phyloP scores from a whole-genome alignment of 1,139 yeast species.

The Kodamaea anthophila region DNA sequence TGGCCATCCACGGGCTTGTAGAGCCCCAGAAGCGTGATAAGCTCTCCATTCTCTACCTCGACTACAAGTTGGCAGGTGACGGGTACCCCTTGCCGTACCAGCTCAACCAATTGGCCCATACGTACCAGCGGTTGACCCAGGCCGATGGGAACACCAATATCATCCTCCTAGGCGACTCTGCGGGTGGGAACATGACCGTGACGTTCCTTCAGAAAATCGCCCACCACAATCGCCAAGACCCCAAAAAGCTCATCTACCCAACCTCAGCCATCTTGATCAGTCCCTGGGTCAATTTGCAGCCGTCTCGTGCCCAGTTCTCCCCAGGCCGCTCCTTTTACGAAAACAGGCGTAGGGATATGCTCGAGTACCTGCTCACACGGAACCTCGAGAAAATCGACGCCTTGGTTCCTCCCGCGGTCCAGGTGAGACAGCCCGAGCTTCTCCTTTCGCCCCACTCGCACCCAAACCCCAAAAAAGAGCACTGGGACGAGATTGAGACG shows the following conservation, averaged over 20 bases:
- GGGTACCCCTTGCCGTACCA: slow-evolving; percentile 33
- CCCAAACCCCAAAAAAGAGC: slow-evolving; percentile 12
- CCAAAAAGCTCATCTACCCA: slow-evolving; percentile 21
- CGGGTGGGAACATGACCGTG: slow-evolving; percentile 36
- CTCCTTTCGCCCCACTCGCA: slow-evolving; percentile 17
- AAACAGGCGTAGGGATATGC: slow-evolving; percentile 27
- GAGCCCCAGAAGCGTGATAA: slow-evolving; percentile 20
- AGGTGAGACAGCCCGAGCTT: slow-evolving; percentile 12
- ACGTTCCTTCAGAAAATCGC: slow-evolving; percentile 25
- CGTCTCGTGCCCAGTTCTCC: slow-evolving; percentile 11
- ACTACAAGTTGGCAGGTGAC: slow-evolving; percentile 31
- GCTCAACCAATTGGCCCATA: slow-evolving; percentile 25
- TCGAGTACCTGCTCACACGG: slow-evolving; percentile 13
- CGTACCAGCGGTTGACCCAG: slow-evolving; percentile 23
- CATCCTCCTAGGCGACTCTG: slow-evolving; percentile 35
- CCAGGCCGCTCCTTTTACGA: slow-evolving; percentile 34
- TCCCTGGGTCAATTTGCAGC: slow-evolving; percentile 34
- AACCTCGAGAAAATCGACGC: slow-evolving; percentile 7
- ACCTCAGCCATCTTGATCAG: slow-evolving; percentile 27
- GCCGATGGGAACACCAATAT: slow-evolving; percentile 26
- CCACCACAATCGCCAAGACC: slow-evolving; percentile 3
- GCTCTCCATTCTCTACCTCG: slow-evolving; percentile 30
- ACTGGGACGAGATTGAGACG: slow-evolving; percentile 33
- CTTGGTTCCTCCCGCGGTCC: slow-evolving; percentile 10
- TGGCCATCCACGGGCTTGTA: slow-evolving; percentile 26